Conservation (phyloP, 2,329 filamentous ascomycete genomes). For the Pestalotiopsis sp. region DNA sequence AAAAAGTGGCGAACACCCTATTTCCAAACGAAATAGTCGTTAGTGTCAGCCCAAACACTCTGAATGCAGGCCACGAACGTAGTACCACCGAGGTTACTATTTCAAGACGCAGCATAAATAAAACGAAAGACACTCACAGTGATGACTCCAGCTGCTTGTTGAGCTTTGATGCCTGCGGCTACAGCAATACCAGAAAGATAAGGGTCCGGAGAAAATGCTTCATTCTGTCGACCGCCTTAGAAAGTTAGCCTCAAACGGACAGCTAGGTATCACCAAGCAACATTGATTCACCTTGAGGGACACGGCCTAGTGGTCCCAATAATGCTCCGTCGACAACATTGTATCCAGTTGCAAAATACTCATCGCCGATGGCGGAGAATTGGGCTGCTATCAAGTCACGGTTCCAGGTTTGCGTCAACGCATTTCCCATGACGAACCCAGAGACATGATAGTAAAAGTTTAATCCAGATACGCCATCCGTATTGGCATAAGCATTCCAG, state of each 20-base stretch:
- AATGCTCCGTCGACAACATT: conserved; percentile 18
- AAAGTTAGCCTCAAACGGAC: too few species aligned
- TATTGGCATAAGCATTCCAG: conserved; percentile 7
- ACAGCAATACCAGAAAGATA: conserved; percentile 5
- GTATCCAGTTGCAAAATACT: conserved; percentile 19
- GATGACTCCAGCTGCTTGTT: too few species aligned
- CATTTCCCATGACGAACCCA: conserved; percentile 19
- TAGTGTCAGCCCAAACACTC: background rate
- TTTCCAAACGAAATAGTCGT: too few species aligned
- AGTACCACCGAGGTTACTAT: too few species aligned
- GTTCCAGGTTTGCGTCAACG: conserved; percentile 22
- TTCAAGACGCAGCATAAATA: too few species aligned
- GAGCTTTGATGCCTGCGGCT: background rate
- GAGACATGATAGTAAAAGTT: conserved; percentile 17
- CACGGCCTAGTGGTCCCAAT: conserved; percentile 15
- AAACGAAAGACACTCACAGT: too few species aligned
- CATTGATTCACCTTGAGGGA: background rate
- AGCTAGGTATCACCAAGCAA: too few species aligned
- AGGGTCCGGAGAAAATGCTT: conserved; percentile 3
- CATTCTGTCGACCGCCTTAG: background rate
- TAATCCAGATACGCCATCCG: conserved; percentile 20
- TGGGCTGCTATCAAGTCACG: conserved; percentile 18
- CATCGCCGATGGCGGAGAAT: conserved; percentile 19
- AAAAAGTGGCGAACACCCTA: background rate
- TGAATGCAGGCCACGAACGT: background rate